Evolutionary conservation across 2,329 filamentous ascomycete genomes (phyloP), one percentile per base, ranked within the genome.

Genomic region (Monilinia polystroma): DNA sequence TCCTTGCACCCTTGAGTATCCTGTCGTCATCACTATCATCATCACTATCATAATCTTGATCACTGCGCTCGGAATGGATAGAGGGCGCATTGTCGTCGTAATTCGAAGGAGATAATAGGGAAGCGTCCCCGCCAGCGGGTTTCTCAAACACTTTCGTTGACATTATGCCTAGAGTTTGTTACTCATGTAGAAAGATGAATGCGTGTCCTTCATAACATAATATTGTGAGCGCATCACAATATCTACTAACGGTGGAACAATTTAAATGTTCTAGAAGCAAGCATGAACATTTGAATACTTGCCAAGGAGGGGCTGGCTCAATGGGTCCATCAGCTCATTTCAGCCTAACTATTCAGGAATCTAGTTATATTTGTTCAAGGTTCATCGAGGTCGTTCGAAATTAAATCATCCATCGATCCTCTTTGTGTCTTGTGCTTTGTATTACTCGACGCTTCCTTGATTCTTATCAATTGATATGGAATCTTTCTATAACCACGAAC

Each of bases 11-110:
- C 67, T 83, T 81, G 69, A 90, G 80, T 64, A 91, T 81, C 73
- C 90, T 82, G 76, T 92, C 89, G 76, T 92, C 90, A 71, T 92
- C 89, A 78, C 87, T 90, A 75, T 92, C 90, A 67, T 87, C 89
- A 75, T 92, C 89, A 76, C 87, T 90, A 75, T 92, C 90, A 67
- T 87, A 89, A 75, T 92, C 89, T 76, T 91, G 89, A 74, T 90
- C 89, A 79, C 84, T 87, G 69, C 85, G 84, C 47, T 74, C 75
- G 73, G 83, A 87, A 73, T 87, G 84, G 53, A 91, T 79, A 8
- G 88, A 90, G 16, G 85, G 80, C 64, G 87, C 87, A 77, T 92
- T 90, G 54, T 75, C 75, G 59, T 76, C 75, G 68, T 74, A 73
- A 58, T 72, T 63, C 2, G 67, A 57, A 11, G 75, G 74, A 12